Conservation (phyloP, 1,284 basidiomycete species). For the Tylopilus sp. region DNA sequence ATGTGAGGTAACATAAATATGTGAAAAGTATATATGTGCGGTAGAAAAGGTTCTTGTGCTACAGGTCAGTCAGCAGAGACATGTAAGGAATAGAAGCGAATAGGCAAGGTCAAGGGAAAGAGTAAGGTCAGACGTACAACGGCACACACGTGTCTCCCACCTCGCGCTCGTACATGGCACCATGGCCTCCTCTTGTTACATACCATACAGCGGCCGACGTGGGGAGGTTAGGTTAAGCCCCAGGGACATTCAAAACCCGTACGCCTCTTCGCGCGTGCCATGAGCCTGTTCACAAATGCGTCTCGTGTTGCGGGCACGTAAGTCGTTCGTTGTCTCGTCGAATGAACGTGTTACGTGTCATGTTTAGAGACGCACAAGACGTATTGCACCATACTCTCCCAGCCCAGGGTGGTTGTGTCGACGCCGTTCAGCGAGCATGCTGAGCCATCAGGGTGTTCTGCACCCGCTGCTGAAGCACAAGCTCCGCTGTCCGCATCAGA, state of each 20-base stretch:
- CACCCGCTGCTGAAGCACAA: background rate
- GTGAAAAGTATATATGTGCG: too few species aligned
- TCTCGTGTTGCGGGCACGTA: slow-evolving; percentile 78
- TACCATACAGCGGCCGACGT: slow-evolving; percentile 12
- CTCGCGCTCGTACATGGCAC: background rate
- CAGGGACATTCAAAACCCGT: too few species aligned
- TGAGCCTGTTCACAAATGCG: too few species aligned
- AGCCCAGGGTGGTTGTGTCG: slow-evolving; percentile 73
- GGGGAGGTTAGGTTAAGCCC: slow-evolving; percentile 11
- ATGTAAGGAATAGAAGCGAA: too few species aligned
- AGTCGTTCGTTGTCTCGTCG: slow-evolving; percentile 39
- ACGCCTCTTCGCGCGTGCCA: too few species aligned
- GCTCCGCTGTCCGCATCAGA: background rate
- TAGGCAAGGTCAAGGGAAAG: too few species aligned
- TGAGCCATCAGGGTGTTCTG: background rate
- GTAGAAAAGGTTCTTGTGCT: too few species aligned
- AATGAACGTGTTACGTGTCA: too few species aligned
- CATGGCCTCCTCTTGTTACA: slow-evolving; percentile 5
- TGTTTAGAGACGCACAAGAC: slow-evolving; percentile 62
- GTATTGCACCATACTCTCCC: slow-evolving; percentile 79
- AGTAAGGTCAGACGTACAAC: too few species aligned
- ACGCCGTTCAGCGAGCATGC: slow-evolving; percentile 2
- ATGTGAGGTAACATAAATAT: too few species aligned
- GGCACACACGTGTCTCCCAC: too few species aligned
- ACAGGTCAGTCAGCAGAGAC: too few species aligned